Conservation (phyloP, 768 basidiomycete genomes). For the Phanerodontia chrysosporium region DNA sequence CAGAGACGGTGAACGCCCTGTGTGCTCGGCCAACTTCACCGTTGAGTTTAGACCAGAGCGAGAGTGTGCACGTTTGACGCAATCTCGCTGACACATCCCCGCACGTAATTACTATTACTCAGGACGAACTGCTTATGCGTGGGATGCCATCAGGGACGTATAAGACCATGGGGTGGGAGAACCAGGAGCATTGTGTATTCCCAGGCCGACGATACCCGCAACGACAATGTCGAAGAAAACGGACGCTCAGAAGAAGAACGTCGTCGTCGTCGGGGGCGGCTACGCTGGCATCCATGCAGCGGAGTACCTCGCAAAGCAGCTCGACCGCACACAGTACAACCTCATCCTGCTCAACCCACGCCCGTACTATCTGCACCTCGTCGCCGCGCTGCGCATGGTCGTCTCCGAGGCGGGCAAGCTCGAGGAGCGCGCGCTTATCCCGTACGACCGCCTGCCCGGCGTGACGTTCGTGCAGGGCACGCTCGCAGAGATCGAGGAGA, state of each 20-base stretch:
- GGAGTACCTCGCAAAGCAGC: constrained; percentile 43
- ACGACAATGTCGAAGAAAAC: constrained; percentile 7
- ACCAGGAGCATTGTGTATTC: not conserved
- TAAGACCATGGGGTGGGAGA: not conserved
- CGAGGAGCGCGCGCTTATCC: constrained; percentile 44
- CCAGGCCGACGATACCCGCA: not conserved
- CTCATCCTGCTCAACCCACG: constrained; percentile 52
- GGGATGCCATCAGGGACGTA: not conserved
- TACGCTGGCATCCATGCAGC: constrained; percentile 44
- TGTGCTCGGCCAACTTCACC: not conserved
- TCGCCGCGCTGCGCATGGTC: constrained; percentile 49
- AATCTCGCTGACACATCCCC: not conserved
- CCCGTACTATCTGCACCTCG: constrained; percentile 46
- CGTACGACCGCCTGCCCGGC: constrained; percentile 47
- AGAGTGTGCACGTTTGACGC: not conserved
- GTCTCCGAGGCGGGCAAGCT: constrained; percentile 40
- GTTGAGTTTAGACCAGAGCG: not conserved
- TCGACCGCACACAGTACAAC: constrained; percentile 44
- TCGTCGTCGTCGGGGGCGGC: constrained; percentile 58
- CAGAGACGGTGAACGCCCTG: not conserved
- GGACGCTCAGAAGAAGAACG: constrained; percentile 21
- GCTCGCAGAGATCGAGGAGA: constrained; percentile 34
- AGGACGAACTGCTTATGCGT: not conserved
- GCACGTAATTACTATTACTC: not conserved
- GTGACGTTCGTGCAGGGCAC: constrained; percentile 33